Base-by-base conservation (phyloP, 345 rosid genomes). In the Mallotus nudiflorus region DNA sequence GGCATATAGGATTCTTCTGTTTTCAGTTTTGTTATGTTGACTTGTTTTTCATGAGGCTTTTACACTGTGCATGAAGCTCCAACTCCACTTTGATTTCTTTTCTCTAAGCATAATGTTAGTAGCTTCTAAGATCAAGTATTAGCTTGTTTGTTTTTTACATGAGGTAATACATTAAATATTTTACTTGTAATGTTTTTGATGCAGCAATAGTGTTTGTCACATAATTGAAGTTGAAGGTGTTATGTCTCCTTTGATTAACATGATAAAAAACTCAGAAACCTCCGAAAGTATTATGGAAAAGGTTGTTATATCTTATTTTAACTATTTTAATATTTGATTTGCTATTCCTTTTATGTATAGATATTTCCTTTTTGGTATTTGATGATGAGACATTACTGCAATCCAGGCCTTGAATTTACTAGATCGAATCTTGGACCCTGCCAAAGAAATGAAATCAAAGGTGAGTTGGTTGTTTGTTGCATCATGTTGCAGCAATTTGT, bases 211-310 rank as follows among this genome's bases (percentile, higher is more conserved):
- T 40, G 85, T 89, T 76, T 80, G 89, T 73, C 89, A 79, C 65
- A 80, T 72, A 60, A 87, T 91, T 76, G 93, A 91, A 81, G 89
- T 86, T 72, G 90, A 88, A 87, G 90, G 88, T 46, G 86, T 82
- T 63, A 65, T 89, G 19, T 42, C 55, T 73, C 83, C 86, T 54
- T 77, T 91, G 77, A 67, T 86, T 73, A 74, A 80, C 71, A 80
- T 76, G 70, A 77, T 93, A 69, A 91, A 87, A 82, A 73, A 72
- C 65, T 53, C 75, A 20, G 82, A 85, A 55, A 70, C 75, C 42
- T 80, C 90, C 45, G 76, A 59, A 51, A 78, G 62, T 69, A 59
- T 84, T 70, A 82, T 84, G 51, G 91, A 87, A 77, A 84, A 86
- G 97, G 98, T 92, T 51, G 62, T 48, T 56, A 4, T 62, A 11